Evolutionary conservation across 768 basidiomycete species (phyloP).

Genomic region (Mycena haematopus): DNA sequence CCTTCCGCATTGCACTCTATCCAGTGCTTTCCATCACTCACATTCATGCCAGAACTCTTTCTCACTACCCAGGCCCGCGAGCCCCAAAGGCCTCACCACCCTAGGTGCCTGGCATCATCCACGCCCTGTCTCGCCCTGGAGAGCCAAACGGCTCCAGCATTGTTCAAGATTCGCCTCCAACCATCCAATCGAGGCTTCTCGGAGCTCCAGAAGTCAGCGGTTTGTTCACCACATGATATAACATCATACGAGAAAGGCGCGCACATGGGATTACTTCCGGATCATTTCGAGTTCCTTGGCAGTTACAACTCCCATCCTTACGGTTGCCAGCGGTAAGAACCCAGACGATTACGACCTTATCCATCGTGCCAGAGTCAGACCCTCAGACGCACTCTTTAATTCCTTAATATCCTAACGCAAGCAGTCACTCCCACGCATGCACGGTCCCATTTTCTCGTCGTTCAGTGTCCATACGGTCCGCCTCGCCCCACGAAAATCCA

Average conservation of each 20-base stretch:
- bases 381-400: neutral
- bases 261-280: neutral
- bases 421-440: neutral
- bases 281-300: neutral
- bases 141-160: no score
- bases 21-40: no score
- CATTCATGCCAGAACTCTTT: no score
- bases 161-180: no score
- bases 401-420: neutral
- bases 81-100: no score
- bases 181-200: neutral
- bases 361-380: neutral
- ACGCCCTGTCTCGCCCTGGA: no score
- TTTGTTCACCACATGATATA: neutral
- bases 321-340: neutral
- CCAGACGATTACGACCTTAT: no score
- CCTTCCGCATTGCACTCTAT: no score
- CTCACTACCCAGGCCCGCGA: no score
- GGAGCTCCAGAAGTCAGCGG: neutral
- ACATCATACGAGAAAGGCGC: neutral
- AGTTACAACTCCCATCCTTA: neutral
- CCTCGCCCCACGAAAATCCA: neutral
- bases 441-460: neutral
- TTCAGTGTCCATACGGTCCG: neutral
- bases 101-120: no score